Percentiles rank a stretch among this genome's conserved stretches.
These are phyloP conservation scores for Diplogelasinospora grovesii DNA, from an alignment of 495 filamentous ascomycete genomes.

Conservation along the genomic window DNA sequence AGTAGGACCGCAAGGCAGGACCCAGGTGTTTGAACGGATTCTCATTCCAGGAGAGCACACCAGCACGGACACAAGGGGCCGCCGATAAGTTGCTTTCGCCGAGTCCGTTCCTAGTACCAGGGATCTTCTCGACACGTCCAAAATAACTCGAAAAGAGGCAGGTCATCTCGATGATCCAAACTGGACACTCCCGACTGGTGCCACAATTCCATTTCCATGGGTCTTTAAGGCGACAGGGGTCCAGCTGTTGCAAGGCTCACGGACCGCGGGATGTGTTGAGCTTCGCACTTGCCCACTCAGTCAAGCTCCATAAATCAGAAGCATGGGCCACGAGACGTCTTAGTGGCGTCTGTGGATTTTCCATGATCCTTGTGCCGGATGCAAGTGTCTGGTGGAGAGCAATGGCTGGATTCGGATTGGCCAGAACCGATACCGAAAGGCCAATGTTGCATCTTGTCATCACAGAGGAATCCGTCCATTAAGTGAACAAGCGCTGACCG, in stretches of 20 bases:
- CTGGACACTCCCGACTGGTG: slow-evolving; percentile 15
- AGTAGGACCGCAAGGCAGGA: too few species aligned
- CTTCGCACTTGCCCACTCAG: slow-evolving; percentile 6
- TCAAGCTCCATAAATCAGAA: slow-evolving; percentile 1
- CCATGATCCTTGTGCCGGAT: slow-evolving; percentile 15
- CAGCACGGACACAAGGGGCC: too few species aligned
- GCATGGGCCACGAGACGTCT: slow-evolving; percentile 19
- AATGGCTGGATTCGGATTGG: slow-evolving; percentile 9
- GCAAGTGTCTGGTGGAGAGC: slow-evolving; percentile 4
- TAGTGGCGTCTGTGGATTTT: slow-evolving; percentile 19
- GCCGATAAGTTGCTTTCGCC: too few species aligned
- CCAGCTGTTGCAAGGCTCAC: slow-evolving; percentile 7
- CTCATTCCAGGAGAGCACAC: too few species aligned
- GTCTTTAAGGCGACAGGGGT: slow-evolving; percentile 17
- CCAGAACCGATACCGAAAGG: not conserved
- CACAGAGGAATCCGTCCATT: slow-evolving; percentile 7
- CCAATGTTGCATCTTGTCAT: slow-evolving; percentile 15
- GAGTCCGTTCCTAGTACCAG: too few species aligned
- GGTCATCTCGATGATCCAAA: slow-evolving; percentile 18
- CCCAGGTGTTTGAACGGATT: too few species aligned
- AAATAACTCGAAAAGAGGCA: too few species aligned
- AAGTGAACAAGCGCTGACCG: too few species aligned
- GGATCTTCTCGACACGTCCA: too few species aligned
- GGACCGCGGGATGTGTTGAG: slow-evolving; percentile 16
- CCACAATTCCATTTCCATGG: slow-evolving; percentile 20